A percentile compares a stretch with the other conserved stretches of the same genome.
Evolutionary conservation across 108 stramenopile genomes (phyloP).

Genomic region (Nannochloropsis salina): DNA sequence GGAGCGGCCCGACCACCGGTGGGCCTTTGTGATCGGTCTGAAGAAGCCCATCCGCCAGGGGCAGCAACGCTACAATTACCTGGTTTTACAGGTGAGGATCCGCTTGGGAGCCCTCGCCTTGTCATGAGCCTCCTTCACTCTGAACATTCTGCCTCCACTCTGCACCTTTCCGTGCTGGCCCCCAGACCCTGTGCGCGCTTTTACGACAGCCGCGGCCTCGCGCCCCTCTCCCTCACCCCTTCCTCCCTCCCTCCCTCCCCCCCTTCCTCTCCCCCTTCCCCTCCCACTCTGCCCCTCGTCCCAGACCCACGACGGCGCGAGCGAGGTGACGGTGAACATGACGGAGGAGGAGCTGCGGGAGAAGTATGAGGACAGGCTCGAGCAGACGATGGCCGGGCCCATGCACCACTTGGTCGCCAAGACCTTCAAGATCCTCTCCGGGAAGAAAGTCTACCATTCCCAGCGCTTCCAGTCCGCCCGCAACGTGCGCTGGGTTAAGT

Average conservation of each 20-base stretch:
- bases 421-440: slow-evolving; percentile 90
- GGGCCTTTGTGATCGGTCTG: slow-evolving; percentile 85
- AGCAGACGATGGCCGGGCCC: slow-evolving; percentile 69
- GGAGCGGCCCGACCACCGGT: slow-evolving; percentile 80
- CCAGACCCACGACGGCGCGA: not conserved
- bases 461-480: slow-evolving; percentile 80
- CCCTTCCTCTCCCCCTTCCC: not conserved
- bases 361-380: slow-evolving; percentile 72
- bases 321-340: slow-evolving; percentile 74
- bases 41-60: slow-evolving; percentile 96
- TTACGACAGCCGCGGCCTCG: not conserved
- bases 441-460: slow-evolving; percentile 92
- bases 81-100: slow-evolving; percentile 81
- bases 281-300: not conserved
- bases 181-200: no score
- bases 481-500: slow-evolving; percentile 61
- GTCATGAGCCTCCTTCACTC: not conserved
- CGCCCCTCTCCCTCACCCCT: not conserved
- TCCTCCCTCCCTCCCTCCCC: not conserved
- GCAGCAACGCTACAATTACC: slow-evolving; percentile 90
- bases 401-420: slow-evolving; percentile 93
- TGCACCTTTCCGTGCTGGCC: not conserved
- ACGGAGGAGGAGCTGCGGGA: slow-evolving; percentile 80
- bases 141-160: not conserved
- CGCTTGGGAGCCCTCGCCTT: not conserved